Evolutionary conservation across 1,139 yeast genomes (phyloP).

Genomic region (Candida tropicalis): DNA sequence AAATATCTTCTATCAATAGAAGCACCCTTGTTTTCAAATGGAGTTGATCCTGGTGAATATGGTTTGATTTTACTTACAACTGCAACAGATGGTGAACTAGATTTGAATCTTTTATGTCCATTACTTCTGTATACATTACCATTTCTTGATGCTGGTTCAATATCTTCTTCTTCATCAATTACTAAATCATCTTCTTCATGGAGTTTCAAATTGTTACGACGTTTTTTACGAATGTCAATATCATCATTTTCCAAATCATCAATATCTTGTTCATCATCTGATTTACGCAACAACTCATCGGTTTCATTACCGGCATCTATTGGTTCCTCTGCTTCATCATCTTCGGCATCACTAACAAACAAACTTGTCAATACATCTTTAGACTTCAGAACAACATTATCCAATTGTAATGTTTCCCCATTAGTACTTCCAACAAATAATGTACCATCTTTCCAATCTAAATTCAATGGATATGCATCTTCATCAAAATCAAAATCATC

Average conservation of each 20-base stretch:
- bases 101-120: constrained; percentile 13
- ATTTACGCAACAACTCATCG: constrained; percentile 23
- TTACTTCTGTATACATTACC: constrained; percentile 18
- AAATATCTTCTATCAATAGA: constrained; percentile 63
- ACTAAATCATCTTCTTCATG: constrained; percentile 28
- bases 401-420: constrained; percentile 50
- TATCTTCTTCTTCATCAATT: constrained; percentile 23
- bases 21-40: constrained; percentile 37
- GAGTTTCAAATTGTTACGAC: constrained; percentile 17
- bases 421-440: constrained; percentile 55
- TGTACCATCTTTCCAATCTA: constrained; percentile 18
- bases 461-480: constrained; percentile 17
- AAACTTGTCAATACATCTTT: constrained; percentile 26
- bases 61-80: constrained; percentile 28
- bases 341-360: constrained; percentile 34
- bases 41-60: constrained; percentile 82
- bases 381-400: constrained; percentile 29
- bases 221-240: constrained; percentile 5
- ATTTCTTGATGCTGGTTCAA: constrained; percentile 18
- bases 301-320: constrained; percentile 26
- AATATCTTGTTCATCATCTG: constrained; percentile 21
- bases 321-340: constrained; percentile 23
- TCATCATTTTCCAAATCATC: not conserved
- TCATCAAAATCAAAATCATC: constrained; percentile 17
- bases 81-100: constrained; percentile 4